A percentile compares a stretch with the other conserved stretches of the same genome.
Conservation (phyloP, 306 rosid species). For the Prosopis cineraria region DNA sequence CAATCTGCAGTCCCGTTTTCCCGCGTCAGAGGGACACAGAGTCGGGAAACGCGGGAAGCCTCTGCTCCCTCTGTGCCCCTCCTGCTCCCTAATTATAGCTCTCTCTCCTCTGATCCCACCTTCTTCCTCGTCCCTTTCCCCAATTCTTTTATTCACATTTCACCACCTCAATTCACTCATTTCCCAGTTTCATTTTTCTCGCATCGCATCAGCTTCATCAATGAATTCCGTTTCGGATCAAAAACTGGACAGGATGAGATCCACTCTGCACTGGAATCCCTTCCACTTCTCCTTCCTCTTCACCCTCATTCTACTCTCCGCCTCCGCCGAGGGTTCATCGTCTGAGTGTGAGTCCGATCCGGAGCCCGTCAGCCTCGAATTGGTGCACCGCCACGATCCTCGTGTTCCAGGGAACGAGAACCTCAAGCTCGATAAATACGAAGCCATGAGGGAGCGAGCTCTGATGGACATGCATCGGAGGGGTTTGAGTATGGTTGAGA, state of each 20-base stretch:
- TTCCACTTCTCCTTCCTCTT: not conserved
- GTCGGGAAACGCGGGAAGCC: not conserved
- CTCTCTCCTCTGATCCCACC: not conserved
- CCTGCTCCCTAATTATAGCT: not conserved
- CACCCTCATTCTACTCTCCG: not conserved
- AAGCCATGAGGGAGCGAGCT: not conserved
- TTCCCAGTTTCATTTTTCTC: not conserved
- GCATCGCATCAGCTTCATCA: not conserved
- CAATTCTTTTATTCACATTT: not conserved
- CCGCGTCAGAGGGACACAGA: not conserved
- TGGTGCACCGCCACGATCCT: not conserved
- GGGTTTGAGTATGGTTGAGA: not conserved
- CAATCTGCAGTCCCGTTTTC: not conserved
- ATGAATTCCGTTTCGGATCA: too few species aligned
- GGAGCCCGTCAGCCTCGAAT: not conserved
- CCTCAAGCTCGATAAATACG: not conserved
- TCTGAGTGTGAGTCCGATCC: not conserved
- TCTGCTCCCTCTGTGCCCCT: not conserved
- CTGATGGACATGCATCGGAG: not conserved
- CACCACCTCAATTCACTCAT: not conserved
- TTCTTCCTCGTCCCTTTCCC: not conserved
- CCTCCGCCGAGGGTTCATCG: not conserved
- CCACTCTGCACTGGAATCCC: not conserved
- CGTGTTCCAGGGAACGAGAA: not conserved
- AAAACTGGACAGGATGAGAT: not conserved